Percentiles rank a stretch among this genome's conserved stretches.
Conservation (phyloP, 2,329 filamentous ascomycete species). For the Monosporascus sp. region DNA sequence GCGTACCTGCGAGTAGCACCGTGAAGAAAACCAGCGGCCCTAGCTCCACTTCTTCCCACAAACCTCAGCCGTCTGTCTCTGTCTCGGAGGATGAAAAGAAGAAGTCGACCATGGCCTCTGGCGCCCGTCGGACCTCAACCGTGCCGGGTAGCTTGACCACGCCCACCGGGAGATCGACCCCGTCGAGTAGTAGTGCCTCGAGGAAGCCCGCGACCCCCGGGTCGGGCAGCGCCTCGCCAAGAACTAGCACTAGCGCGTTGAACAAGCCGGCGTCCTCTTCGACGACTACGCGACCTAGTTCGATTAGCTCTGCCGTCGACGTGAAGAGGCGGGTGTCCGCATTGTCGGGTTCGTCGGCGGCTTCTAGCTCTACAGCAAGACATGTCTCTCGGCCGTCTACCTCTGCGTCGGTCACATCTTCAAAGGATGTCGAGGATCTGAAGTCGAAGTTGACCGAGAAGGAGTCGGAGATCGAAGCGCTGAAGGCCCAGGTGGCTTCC, state of each 20-base stretch:
- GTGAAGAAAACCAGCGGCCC: constrained; percentile 29
- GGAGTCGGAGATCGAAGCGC: constrained; percentile 50
- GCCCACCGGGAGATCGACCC: constrained; percentile 28
- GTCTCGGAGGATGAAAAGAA: constrained; percentile 46
- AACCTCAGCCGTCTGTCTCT: constrained; percentile 43
- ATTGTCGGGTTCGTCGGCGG: constrained; percentile 33
- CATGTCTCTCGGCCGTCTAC: constrained; percentile 39
- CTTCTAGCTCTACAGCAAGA: constrained; percentile 29
- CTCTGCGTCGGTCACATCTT: constrained; percentile 34
- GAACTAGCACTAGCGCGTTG: constrained; percentile 29
- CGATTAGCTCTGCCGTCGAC: constrained; percentile 37
- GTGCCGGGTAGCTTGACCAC: constrained; percentile 33
- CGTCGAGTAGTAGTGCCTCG: constrained; percentile 26
- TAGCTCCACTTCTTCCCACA: constrained; percentile 37
- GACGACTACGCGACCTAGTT: constrained; percentile 29
- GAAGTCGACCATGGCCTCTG: constrained; percentile 34
- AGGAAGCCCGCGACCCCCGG: constrained; percentile 21
- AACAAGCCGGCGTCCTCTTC: constrained; percentile 33
- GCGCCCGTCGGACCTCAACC: constrained; percentile 40
- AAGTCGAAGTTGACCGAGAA: constrained; percentile 55
- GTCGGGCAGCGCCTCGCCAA: constrained; percentile 10
- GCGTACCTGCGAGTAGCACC: constrained; percentile 34
- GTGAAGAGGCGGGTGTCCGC: constrained; percentile 55
- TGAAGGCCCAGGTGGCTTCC: constrained; percentile 51
- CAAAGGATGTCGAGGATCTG: constrained; percentile 55